Conservation (phyloP, 768 basidiomycete species). For the Boletus vermiculosoides region DNA sequence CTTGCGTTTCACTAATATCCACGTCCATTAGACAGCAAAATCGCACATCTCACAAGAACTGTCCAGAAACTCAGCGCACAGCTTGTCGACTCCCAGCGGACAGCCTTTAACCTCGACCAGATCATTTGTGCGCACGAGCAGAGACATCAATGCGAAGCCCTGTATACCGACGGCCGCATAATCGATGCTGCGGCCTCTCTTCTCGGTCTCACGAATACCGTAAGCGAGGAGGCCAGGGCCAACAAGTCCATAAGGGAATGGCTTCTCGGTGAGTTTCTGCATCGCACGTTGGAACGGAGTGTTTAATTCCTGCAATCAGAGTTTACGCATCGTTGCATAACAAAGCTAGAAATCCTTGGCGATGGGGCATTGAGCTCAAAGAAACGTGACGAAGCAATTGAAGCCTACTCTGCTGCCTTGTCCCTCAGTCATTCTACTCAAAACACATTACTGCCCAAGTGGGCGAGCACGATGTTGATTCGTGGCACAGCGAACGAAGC, state of each 20-base stretch:
- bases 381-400: not conserved
- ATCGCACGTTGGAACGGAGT: too few species aligned
- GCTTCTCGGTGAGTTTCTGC: not conserved
- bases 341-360: not conserved
- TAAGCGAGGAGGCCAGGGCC: not conserved
- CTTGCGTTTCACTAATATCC: not conserved
- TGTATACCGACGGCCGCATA: not conserved
- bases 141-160: not conserved
- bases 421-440: not conserved
- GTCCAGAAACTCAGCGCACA: not conserved
- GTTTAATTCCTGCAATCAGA: not conserved
- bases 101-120: not conserved
- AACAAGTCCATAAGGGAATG: not conserved
- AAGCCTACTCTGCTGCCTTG: not conserved
- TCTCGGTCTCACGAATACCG: not conserved
- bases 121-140: not conserved
- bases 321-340: not conserved
- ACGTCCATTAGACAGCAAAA: not conserved
- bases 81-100: not conserved
- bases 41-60: not conserved
- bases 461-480: not conserved
- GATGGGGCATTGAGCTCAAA: not conserved
- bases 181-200: not conserved
- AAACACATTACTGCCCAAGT: not conserved
- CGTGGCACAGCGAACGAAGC: not conserved